Evolutionary conservation across 352 stramenopile genomes (phyloP), one percentile per base, ranked within the genome.

Genomic region (Phytophthora tubulina): DNA sequence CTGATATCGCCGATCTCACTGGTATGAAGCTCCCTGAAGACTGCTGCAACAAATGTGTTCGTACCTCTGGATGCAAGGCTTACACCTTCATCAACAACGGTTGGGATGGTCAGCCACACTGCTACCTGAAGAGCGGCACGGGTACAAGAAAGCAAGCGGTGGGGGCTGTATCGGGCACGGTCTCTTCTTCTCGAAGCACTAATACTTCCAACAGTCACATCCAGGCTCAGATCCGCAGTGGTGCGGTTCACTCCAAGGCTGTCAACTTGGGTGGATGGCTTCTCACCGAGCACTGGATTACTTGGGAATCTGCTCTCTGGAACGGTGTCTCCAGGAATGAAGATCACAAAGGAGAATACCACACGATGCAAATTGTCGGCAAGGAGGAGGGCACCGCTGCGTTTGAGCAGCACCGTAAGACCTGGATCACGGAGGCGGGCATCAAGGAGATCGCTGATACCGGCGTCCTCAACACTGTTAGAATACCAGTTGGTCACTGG

Each of bases 391-490:
- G 58, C 8, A 73, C 64, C n/a, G 49, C 55, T 44, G 50, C 50
- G 14, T 73, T 73, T 13, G 57, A 73, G 36, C 15, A 53, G 11
- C 65, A 73, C 27, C 56, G 57, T 3, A 27, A 73, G 31, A 60
- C 44, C 2, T 69, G 67, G 59, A 74, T 70, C 31, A 70, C 59
- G 0, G 59, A 74, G 15, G 67, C 59, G 4, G 65, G 68, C n/a
- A 73, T 73, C 41, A 63, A 52, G 17, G 65, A 50, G 15, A 73
- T 73, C 14, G 57, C 65, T 33, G 33, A 36, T 11, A 68, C 58
- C 4, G 49, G 66, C 0, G 75, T 79, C 1, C 67, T 86, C n/a
- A 89, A 89, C 63, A 85, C 76, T 1, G 72, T 87, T 4, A 79
- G 81, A 6, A 76, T 87, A 0, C 68, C 71, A 8, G 75, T 87